These are phyloP conservation scores for Macrophomina tecta DNA, from an alignment of 2,329 filamentous ascomycete genomes.

Conservation along the genomic window DNA sequence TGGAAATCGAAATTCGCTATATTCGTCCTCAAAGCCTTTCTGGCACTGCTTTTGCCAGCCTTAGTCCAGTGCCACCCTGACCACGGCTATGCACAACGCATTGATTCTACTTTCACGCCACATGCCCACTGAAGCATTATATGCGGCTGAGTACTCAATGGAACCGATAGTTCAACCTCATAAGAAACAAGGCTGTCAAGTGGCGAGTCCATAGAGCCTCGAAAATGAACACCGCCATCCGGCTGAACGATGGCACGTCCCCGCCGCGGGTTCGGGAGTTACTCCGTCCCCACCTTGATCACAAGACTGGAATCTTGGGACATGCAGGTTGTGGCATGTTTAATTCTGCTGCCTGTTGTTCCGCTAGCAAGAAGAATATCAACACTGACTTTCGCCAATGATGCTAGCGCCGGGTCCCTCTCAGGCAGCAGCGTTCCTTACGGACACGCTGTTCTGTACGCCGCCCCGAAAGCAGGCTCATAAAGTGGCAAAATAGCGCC, in stretches of 20 bases:
- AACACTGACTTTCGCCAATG: neutral
- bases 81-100: neutral
- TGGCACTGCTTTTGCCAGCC: neutral
- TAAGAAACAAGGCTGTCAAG: neutral
- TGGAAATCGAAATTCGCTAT: no score
- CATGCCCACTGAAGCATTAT: neutral
- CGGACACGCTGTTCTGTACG: neutral
- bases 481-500: no score
- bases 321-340: neutral
- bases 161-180: neutral
- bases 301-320: neutral
- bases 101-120: neutral
- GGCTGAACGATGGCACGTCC: neutral
- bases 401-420: neutral
- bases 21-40: neutral
- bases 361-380: neutral
- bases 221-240: neutral
- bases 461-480: no score
- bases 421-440: conserved; percentile 10
- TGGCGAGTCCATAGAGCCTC: neutral
- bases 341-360: neutral
- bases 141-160: neutral
- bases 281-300: neutral
- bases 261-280: neutral
- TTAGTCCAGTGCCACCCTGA: neutral